These are phyloP conservation scores for Verruconis gallopava DNA, from an alignment of 2,329 filamentous ascomycete species.

Conservation along the genomic window DNA sequence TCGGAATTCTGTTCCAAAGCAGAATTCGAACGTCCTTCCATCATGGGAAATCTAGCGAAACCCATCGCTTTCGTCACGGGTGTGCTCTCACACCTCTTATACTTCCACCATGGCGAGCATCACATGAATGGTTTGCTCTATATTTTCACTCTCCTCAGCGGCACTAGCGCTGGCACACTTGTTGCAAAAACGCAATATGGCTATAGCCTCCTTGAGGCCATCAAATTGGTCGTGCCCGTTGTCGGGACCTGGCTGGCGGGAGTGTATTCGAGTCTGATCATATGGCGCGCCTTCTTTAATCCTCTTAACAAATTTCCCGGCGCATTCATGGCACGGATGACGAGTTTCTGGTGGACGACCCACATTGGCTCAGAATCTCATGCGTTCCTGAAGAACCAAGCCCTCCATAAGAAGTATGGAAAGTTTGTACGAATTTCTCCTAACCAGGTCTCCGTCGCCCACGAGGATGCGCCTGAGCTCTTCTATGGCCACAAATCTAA, in stretches of 20 bases:
- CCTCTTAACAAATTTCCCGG: conserved; percentile 10
- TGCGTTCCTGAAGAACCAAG: conserved; percentile 16
- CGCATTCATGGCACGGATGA: conserved; percentile 6
- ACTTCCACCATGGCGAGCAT: conserved; percentile 15
- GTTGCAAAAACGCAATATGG: neutral
- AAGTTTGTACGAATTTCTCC: conserved; percentile 35
- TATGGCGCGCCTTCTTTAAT: conserved; percentile 9
- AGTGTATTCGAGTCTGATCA: conserved; percentile 2
- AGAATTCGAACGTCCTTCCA: neutral
- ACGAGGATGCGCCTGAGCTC: conserved; percentile 28
- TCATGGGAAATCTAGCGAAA: neutral
- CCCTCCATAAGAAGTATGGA: conserved; percentile 23
- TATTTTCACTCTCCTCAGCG: conserved; percentile 9
- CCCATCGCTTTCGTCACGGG: conserved; percentile 4
- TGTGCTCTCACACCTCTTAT: conserved; percentile 12
- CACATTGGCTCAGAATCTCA: conserved; percentile 12
- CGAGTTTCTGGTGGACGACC: conserved; percentile 12
- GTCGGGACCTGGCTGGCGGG: neutral
- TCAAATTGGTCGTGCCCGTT: neutral
- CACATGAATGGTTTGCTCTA: conserved; percentile 12
- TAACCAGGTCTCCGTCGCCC: conserved; percentile 34
- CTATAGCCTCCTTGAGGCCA: neutral
- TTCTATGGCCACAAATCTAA: conserved; percentile 27
- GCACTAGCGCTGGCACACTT: neutral
- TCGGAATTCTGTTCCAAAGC: neutral